Evolutionary conservation across 2,329 filamentous ascomycete genomes (phyloP), one percentile per base, ranked within the genome.

Genomic region (Fusarium subglutinans): DNA sequence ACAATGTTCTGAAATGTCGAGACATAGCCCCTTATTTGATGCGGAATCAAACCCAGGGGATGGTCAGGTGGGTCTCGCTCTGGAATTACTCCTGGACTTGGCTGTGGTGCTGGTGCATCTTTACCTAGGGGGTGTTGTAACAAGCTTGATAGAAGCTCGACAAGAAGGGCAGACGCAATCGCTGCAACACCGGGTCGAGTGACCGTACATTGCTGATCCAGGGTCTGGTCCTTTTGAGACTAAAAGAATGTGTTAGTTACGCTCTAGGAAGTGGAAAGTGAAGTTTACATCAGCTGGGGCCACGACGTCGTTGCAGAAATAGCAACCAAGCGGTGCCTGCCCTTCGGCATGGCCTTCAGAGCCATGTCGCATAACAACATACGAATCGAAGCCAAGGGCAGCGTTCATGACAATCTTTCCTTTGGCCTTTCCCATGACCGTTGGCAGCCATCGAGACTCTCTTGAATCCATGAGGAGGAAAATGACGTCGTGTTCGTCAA

Each of bases 261-360:
- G 7, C 11, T 24, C 15, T 33, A 13, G 11, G 26, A 60, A 48
- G 88, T 12, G 20, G 47, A 18, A 44, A 18, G 18, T 11, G 43
- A 41, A 88, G 22, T 92, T 90, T 85, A 97, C 95, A 84, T 98
- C 94, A 71, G 92, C 92, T 28, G 96, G 96, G 12, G 96, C 94
- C 56, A 98, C 96, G 33, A 99, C 96, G 81, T 99, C 96, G 79
- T 97, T 98, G 84, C 96, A 99, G 83, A 98, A 99, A 82, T 99
- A 99, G 83, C 96, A 99, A 15, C 96, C 96, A 33, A 98, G 87
- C 33, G 94, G 90, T 58, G 90, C 86, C 61, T 90, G 86, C n/a
- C 84, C 87, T 17, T 89, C 86, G 57, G 87, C 84, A 47, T 83
- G 81, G 8, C 87, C 86, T 75, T 90, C 89, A 11, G 94, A 87